Evolutionary conservation across 495 filamentous ascomycete genomes (phyloP), one percentile per base, ranked within the genome.

Genomic region (Aspergillus carlsbadensis): DNA sequence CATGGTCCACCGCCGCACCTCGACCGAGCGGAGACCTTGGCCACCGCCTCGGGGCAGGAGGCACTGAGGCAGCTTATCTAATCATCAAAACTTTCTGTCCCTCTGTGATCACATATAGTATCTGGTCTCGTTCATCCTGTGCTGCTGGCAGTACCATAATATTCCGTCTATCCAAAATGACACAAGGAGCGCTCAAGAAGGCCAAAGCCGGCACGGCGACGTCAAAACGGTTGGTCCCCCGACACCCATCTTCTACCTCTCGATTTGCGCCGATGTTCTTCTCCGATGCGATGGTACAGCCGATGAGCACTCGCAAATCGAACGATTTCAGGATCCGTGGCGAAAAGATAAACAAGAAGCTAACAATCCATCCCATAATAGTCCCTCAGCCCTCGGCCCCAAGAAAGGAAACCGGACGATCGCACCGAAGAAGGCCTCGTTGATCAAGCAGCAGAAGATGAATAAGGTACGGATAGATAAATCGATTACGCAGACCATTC

Each of bases 401-500:
- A 85, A 84, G 67, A 82, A 78, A 59, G 85, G 86, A 20, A 65
- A 73, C 10, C 72, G 83, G 14, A 76, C 82, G 40, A 86, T 91
- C 45, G 86, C 87, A 18, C 88, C 88, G 6, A 88, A 87, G 74
- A 90, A 87, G 57, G 68, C 76, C 18, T 65, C 68, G 3, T 70
- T 90, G 34, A 78, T 86, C 26, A 78, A 80, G 64, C 74, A 81
- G 70, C 67, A 81, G 51, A 84, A 84, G 64, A 70, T 88, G 65
- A 83, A 74, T 6, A 90, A 87, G 78, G 84, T 87, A 58, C 33
- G 68, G 8, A 29, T 8, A 8, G 8, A 29, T 8, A 29, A 29
- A 29, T 29, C 26, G 26, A 29, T 4, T 29, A 4, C 8, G 3
- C 8, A 29, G 26, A 29, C 26, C 26, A 4, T 29, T 29, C 26